phyloP scores from a whole-genome alignment of 2,329 filamentous ascomycete genomes.

The Aspergillus intermedius region DNA sequence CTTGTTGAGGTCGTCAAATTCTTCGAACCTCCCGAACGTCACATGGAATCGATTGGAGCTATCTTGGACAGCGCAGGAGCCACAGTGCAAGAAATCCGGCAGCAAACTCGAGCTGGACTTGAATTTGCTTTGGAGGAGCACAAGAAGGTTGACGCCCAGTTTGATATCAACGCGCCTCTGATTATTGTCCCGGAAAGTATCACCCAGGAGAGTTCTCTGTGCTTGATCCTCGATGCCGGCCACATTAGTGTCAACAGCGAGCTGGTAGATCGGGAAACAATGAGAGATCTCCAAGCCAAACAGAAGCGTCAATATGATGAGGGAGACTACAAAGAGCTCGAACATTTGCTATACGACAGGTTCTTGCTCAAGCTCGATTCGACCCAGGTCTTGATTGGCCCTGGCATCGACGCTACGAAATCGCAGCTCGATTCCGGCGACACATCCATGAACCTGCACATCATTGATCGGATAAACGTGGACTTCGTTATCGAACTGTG shows the following conservation, averaged over 20 bases:
- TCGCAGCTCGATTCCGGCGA: conserved; percentile 65
- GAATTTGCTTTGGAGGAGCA: conserved; percentile 97
- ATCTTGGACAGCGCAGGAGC: conserved; percentile 93
- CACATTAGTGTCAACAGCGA: conserved; percentile 93
- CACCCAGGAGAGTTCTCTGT: conserved; percentile 70
- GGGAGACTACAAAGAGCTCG: conserved; percentile 78
- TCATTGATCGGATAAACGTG: conserved; percentile 95
- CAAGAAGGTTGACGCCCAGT: conserved; percentile 92
- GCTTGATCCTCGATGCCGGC: conserved; percentile 90
- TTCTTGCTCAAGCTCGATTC: conserved; percentile 90
- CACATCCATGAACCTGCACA: conserved; percentile 67
- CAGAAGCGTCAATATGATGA: conserved; percentile 82
- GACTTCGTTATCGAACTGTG: conserved; percentile 95
- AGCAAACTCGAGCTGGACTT: conserved; percentile 90
- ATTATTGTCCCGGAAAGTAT: conserved; percentile 96
- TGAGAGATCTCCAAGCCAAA: conserved; percentile 85
- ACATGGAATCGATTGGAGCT: conserved; percentile 97
- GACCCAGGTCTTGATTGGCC: conserved; percentile 90
- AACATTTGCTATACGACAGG: conserved; percentile 95
- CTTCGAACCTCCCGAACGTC: conserved; percentile 90
- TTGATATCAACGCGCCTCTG: conserved; percentile 90
- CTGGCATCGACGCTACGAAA: conserved; percentile 85
- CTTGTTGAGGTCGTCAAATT: conserved; percentile 87
- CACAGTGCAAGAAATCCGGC: conserved; percentile 87
- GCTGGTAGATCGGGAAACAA: conserved; percentile 81